Evolutionary conservation across 192 early-diverging fungal species (phyloP), one percentile per base, ranked within the genome.

Genomic region (Coemansia interrupta): DNA sequence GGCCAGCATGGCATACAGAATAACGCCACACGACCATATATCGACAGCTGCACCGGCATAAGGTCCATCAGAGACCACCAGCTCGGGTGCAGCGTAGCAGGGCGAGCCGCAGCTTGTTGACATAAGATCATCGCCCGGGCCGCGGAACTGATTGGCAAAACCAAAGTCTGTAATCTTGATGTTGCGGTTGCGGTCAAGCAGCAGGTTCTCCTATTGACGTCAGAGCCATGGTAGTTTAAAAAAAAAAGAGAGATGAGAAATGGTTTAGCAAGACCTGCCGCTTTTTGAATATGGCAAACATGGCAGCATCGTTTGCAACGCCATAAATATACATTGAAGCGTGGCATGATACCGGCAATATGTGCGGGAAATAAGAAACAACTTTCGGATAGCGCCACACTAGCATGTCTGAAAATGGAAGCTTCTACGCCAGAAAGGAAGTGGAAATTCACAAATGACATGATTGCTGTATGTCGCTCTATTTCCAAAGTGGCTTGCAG

Each of bases 111-210:
- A 99, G 30, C 89, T 91, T 7, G 97, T 99, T 5, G 89, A 80
- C 84, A 99, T 88, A 53, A 97, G 73, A 67, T 91, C 89, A 69
- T 85, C 84, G 61, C 82, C 76, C 1, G 89, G 80, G 11, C 82
- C 81, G 15, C 83, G 74, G 45, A 92, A 90, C 79, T 91, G 87
- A 60, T 94, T 96, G 15, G 96, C 95, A 76, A 98, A 98, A 12
- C 96, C 96, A 88, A 98, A 98, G 69, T 98, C 96, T 8, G 96
- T 95, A 72, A 98, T 97, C 58, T 95, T 89, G 46, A 98, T 86
- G 63, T 96, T 94, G 47, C 91, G 83, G 63, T 94, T 83, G 49
- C 84, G 83, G 81, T 98, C 96, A 66, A 98, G 69, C 43, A 98
- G 78, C 62, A 98, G 66, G 56, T 98, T 98, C 79, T 98, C 95